Evolutionary conservation across 2,329 filamentous ascomycete species (phyloP), one percentile per base, ranked within the genome.

Genomic region (Nemania abortiva): DNA sequence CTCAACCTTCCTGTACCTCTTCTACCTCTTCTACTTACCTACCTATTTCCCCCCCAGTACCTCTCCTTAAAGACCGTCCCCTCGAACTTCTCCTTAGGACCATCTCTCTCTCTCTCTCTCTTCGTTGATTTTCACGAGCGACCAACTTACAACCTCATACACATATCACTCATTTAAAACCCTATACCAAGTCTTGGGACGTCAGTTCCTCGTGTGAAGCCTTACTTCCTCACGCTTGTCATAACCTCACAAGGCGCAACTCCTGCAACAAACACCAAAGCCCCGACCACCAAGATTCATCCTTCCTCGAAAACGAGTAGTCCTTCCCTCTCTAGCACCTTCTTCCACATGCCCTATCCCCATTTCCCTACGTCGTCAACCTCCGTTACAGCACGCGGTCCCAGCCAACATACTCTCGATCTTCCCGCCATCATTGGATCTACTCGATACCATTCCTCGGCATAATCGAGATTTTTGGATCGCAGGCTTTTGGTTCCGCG

Each of bases 391-490:
- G 45, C 59, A 34, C 55, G 58, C 59, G 55, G 27, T 57, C 60
- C 62, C 22, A 55, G 54, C 24, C 54, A 52, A 15, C 42, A 60
- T 50, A 61, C 61, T 60, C 69, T 67, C 58, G 45, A 69, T 65
- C 24, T 58, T 53, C 47, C 53, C 20, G 49, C 53, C 65, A 66
- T 55, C 58, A 59, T 70, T 71, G 66, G 66, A 69, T 70, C 65
- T 73, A 71, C 53, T 65, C 62, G 65, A 67, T 60, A 58, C 62
- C 58, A 57, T 42, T 54, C 45, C n/a, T 63, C 62, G 67, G 62
- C 61, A 53, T 57, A 63, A 62, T 70, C 68, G 66, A 72, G 68
- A 64, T 71, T 73, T 73, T 73, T 73, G 72, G 70, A 73, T 72
- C 69, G 70, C 55, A 53, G 60, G 57, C 65, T 74, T 73, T 73